Conservation (phyloP, 139 green algal species). For the Chlorella vulgaris region DNA sequence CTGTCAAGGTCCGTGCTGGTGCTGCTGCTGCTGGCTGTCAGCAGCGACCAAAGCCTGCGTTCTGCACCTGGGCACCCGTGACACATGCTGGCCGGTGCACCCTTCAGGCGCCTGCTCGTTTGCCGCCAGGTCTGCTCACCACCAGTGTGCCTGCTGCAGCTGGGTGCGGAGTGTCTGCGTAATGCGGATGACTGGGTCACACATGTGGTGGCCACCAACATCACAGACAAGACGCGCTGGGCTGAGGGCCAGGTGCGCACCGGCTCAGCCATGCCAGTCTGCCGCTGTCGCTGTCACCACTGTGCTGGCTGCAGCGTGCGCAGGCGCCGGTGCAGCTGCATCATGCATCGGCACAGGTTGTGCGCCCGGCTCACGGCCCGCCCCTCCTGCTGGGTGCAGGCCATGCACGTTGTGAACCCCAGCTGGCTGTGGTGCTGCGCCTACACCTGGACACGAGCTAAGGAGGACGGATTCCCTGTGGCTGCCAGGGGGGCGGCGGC, state of each 20-base stretch:
- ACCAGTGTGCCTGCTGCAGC: too few relatives aligned
- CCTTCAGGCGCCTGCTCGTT: neutral
- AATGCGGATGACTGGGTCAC: constrained; percentile 46
- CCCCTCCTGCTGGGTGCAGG: constrained; percentile 2
- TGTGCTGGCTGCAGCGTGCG: too few relatives aligned
- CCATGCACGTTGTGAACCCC: constrained; percentile 51
- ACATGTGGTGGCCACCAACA: constrained; percentile 68
- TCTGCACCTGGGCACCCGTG: too few relatives aligned
- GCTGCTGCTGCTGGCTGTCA: neutral
- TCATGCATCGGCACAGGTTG: too few relatives aligned
- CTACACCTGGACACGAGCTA: constrained; percentile 49
- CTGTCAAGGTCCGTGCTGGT: constrained; percentile 8
- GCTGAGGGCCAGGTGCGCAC: constrained; percentile 20
- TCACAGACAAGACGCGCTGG: constrained; percentile 61
- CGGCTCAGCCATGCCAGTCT: too few relatives aligned
- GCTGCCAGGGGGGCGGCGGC: neutral
- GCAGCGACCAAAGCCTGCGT: neutral
- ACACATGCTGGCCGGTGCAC: too few relatives aligned
- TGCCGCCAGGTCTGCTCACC: too few relatives aligned
- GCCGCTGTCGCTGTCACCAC: too few relatives aligned
- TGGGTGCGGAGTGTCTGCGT: constrained; percentile 71
- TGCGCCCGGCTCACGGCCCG: too few relatives aligned
- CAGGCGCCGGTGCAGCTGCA: too few relatives aligned
- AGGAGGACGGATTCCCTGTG: constrained; percentile 52
- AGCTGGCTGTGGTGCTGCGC: constrained; percentile 61